Evolutionary conservation across 164 flowering plant species (phyloP).

Genomic region (Vitis vinifera): DNA sequence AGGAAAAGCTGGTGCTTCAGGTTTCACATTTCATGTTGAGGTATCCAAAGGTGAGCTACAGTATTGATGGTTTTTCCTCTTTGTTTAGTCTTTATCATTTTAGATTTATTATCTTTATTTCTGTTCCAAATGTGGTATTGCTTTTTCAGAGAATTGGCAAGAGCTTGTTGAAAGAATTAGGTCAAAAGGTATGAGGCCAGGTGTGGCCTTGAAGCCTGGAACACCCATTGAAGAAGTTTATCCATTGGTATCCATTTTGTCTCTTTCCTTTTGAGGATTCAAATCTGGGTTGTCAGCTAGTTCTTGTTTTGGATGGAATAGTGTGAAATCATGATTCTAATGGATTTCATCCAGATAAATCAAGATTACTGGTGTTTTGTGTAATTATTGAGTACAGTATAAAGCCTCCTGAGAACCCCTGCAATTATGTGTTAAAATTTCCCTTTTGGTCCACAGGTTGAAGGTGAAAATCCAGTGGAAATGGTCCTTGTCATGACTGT

Average conservation of each 20-base stretch:
- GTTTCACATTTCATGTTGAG: conserved; percentile 97
- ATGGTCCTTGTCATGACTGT: conserved; percentile 99
- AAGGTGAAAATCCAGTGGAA: conserved; percentile 81
- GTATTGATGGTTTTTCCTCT: not conserved
- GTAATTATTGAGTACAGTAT: not conserved
- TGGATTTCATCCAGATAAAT: not conserved
- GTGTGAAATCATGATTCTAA: not conserved
- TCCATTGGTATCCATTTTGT: conserved; percentile 64
- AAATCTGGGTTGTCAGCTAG: not conserved
- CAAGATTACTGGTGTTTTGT: not conserved
- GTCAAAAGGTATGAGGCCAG: conserved; percentile 88
- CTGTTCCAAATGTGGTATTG: conserved; percentile 3
- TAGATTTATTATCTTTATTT: not conserved
- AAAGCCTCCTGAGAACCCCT: not conserved
- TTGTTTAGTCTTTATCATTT: not conserved
- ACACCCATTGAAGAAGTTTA: conserved; percentile 93
- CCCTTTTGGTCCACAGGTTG: conserved; percentile 46
- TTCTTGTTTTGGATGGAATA: conserved; percentile 5
- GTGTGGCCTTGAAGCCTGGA: conserved; percentile 88
- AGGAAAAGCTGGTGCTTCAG: conserved; percentile 97
- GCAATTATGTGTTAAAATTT: not conserved
- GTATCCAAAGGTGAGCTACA: conserved; percentile 65
- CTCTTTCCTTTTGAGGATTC: not conserved
- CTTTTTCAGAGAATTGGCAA: conserved; percentile 79
- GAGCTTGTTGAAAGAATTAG: conserved; percentile 75